These are phyloP conservation scores for Colletotrichum phormii DNA, from an alignment of 2,329 filamentous ascomycete species.

Conservation along the genomic window DNA sequence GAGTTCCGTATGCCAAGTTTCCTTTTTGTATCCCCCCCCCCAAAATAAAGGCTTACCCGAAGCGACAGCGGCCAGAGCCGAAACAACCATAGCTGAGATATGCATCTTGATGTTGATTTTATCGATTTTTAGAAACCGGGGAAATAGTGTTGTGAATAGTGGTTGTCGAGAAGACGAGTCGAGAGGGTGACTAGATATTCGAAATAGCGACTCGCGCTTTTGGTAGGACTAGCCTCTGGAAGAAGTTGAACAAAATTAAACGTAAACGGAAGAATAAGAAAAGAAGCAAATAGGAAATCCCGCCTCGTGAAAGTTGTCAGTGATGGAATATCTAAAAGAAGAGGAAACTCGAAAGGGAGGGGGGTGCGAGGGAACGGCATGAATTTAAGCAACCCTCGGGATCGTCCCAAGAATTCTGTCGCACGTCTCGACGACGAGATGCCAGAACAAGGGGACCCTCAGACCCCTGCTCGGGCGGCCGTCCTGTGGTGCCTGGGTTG, in stretches of 20 bases:
- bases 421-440: neutral
- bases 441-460: conserved; percentile 39
- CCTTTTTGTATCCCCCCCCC: neutral
- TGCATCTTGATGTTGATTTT: conserved; percentile 58
- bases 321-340: conserved; percentile 11
- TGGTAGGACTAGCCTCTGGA: conserved; percentile 61
- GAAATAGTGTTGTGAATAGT: conserved; percentile 33
- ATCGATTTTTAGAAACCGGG: conserved; percentile 34
- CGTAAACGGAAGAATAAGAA: conserved; percentile 40
- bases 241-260: conserved; percentile 40
- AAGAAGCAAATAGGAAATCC: conserved; percentile 40
- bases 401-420: conserved; percentile 47
- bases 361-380: conserved; percentile 46
- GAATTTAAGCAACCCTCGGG: conserved; percentile 55
- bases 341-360: conserved; percentile 45
- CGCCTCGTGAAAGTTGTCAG: conserved; percentile 30
- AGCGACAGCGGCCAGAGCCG: conserved; percentile 60
- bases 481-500: conserved; percentile 4
- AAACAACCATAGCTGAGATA: conserved; percentile 58
- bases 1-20: neutral
- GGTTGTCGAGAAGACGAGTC: neutral
- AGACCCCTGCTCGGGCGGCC: conserved; percentile 43
- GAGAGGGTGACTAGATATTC: conserved; percentile 42
- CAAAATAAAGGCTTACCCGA: conserved; percentile 54
- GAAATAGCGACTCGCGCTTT: conserved; percentile 60